Percentiles rank a stretch among this genome's conserved stretches.
Evolutionary conservation across 495 filamentous ascomycete genomes (phyloP).

Genomic region (Xylaria intraflava): DNA sequence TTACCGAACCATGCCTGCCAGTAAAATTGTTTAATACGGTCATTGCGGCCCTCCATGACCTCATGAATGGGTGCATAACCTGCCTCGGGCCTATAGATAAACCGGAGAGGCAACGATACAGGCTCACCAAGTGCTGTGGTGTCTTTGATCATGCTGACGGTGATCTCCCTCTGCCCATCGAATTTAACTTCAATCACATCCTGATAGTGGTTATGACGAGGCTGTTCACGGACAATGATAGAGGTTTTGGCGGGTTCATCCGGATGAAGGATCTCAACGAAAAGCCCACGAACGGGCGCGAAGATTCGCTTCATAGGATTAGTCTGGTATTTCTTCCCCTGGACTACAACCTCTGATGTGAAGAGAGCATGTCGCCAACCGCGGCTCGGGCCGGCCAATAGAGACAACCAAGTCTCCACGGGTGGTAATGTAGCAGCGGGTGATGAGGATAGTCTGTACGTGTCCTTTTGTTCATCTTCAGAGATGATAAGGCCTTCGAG

Average conservation of each 20-base stretch:
- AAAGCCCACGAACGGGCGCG: slow-evolving; percentile 73
- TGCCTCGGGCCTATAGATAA: slow-evolving; percentile 87
- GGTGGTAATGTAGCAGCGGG: slow-evolving; percentile 65
- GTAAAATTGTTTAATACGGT: slow-evolving; percentile 97
- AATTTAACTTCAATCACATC: slow-evolving; percentile 81
- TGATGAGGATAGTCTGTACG: slow-evolving; percentile 70
- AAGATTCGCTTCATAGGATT: slow-evolving; percentile 92
- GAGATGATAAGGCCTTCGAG: slow-evolving; percentile 76
- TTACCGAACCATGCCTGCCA: slow-evolving; percentile 94
- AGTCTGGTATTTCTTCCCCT: slow-evolving; percentile 92
- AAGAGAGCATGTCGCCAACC: slow-evolving; percentile 98
- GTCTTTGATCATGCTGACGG: slow-evolving; percentile 80
- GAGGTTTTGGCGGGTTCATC: slow-evolving; percentile 70
- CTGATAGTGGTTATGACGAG: slow-evolving; percentile 56
- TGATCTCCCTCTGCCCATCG: slow-evolving; percentile 67
- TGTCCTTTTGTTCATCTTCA: slow-evolving; percentile 65
- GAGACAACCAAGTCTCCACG: slow-evolving; percentile 71
- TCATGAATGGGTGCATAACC: slow-evolving; percentile 94
- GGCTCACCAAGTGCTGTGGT: slow-evolving; percentile 74
- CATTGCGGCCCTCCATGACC: slow-evolving; percentile 89
- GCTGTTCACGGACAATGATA: slow-evolving; percentile 67
- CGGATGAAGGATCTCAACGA: slow-evolving; percentile 79
- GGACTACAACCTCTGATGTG: slow-evolving; percentile 86
- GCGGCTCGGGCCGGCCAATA: slow-evolving; percentile 76
- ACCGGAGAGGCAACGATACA: slow-evolving; percentile 72